Base-by-base conservation (phyloP, 2,329 filamentous ascomycete species). In the Lasiodiplodia sp. region DNA sequence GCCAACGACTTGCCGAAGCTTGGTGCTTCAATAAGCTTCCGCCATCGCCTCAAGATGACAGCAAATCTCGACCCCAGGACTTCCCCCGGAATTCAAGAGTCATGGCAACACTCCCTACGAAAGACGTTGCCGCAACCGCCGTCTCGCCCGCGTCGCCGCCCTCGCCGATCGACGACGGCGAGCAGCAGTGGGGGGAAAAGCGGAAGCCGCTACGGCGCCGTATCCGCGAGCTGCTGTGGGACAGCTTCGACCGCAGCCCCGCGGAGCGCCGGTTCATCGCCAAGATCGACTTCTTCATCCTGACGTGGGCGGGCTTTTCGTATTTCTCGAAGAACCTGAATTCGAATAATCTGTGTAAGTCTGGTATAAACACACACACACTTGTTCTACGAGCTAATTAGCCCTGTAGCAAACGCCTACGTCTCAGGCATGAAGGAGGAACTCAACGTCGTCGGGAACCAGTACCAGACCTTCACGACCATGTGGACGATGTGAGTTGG, bases 401-500 rank as follows among this genome's bases (percentile, higher is more conserved):
- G 44, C 2, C 7, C 10, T 7, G 18, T 23, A 65, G 62, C 62
- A 4, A 90, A 87, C 82, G 82, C 76, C 69, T 78, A 79, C 38
- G 78, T 83, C 6, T 77, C 77, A 6, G 77, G 78, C 47, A 76
- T 79, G 70, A 78, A 73, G 47, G 74, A 74, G 63, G 75, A 78
- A 47, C 69, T 78, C 2, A 66, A 72, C 4, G 73, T 80, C n/a
- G 74, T 77, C 25, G 88, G 87, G 2, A 88, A 91, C 66, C 83
- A 91, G 72, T 92, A 92, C 70, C 62, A 65, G 51, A 65, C 62
- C 14, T 65, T 65, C 47, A 65, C 62, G 16, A 65, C 62, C 31
- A 65, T 65, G 62, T 65, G 62, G 62, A 65, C 62, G 11, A 53
- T 65, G 62, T 65, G 10, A 52, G 62, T 4, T 23, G 7, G 11